Evolutionary conservation across 306 rosid genomes (phyloP), one percentile per base, ranked within the genome.

Genomic region (Hippophae rhamnoides): DNA sequence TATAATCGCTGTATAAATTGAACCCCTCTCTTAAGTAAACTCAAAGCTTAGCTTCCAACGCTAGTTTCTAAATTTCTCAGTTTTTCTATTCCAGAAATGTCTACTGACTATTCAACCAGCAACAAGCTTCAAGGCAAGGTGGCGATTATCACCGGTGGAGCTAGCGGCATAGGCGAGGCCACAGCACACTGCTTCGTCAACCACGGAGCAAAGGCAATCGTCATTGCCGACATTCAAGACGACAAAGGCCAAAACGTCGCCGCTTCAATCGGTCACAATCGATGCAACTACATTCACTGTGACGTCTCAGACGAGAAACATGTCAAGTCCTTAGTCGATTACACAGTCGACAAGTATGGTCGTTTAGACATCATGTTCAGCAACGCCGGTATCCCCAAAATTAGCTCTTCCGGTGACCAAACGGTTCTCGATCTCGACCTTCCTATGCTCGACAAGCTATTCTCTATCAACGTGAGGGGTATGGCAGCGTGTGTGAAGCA

Each of bases 181-280:
- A 61, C 70, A 0, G 61, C 60, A 3, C 52, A 9, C 8, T 31
- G 44, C 14, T 71, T 64, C 12, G 42, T 11, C 10, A 50, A 58
- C 11, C 52, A 64, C 27, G 76, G 76, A 2, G 76, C 70, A 7
- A 54, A 10, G 0, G 57, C 43, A 7, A 61, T 64, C 5, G 61
- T 71, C 8, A 58, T 71, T 7, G 70, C 71, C 38, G 76, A 71
- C 42, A 13, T 71, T 8, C 56, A 64, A 7, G 76, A 71, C 38
- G 61, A 47, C 13, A 47, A 45, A 13, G 76, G 66, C 13, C 38
- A 13, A 45, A 45, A 25, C 11, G 41, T 71, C 2, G 57, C 51
- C 5, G 40, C 45, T 0, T 23, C 46, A 6, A 52, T 70, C 23
- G 64, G 61, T 13, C 2, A 43, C 18, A 12, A 62, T 12, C 43